phyloP scores from a whole-genome alignment of 495 filamentous ascomycete species.

The Tetracladium marchalianum region DNA sequence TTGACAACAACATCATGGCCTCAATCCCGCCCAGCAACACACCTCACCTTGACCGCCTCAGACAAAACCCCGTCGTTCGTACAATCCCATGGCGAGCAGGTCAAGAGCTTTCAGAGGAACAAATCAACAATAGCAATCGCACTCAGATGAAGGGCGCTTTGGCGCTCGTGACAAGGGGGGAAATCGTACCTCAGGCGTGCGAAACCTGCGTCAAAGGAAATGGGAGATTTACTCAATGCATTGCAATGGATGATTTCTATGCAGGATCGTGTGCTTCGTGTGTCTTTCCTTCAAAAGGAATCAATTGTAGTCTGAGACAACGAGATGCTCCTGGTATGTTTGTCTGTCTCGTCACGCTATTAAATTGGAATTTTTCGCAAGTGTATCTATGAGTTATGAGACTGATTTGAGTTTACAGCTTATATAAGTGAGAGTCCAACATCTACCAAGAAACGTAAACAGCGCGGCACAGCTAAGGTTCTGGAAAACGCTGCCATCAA shows the following conservation, averaged over 20 bases:
- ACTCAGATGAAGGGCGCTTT: slow-evolving; percentile 9
- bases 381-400: no score
- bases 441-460: no score
- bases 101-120: slow-evolving; percentile 11
- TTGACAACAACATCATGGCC: no score
- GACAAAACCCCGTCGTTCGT: slow-evolving; percentile 7
- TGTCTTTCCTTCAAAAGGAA: slow-evolving; percentile 11
- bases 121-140: slow-evolving; percentile 3
- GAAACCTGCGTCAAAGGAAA: slow-evolving; percentile 8
- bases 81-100: slow-evolving; percentile 15
- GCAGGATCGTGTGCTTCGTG: slow-evolving; percentile 11
- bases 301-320: slow-evolving; percentile 11
- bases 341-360: no score
- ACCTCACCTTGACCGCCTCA: slow-evolving; percentile 7
- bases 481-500: no score
- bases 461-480: no score
- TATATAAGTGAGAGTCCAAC: no score
- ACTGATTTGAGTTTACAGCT: no score
- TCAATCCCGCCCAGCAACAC: no score
- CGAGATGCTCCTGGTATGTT: not conserved
- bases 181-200: slow-evolving; percentile 1
- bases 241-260: slow-evolving; percentile 10
- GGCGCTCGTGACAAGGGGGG: slow-evolving; percentile 6
- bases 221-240: slow-evolving; percentile 13
- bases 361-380: no score